A percentile compares a stretch with the other conserved stretches of the same genome.
These are phyloP conservation scores for Pilaira anomala DNA, from an alignment of 192 early-diverging fungal genomes.

Conservation along the genomic window DNA sequence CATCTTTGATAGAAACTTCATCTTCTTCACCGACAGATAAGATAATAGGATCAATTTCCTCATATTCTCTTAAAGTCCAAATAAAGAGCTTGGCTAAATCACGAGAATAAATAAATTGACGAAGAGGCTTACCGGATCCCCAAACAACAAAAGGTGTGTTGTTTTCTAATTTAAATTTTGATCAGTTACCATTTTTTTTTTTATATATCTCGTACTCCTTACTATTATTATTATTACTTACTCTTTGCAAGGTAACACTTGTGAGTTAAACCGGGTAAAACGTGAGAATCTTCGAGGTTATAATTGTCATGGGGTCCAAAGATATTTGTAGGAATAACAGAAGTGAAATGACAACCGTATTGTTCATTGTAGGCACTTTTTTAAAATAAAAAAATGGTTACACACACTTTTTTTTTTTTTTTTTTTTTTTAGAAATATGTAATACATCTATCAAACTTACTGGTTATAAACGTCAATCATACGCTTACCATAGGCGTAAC, in stretches of 20 bases:
- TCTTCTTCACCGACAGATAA: slow-evolving; percentile 74
- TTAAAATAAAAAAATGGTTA: slow-evolving; percentile 4
- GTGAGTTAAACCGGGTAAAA: slow-evolving; percentile 76
- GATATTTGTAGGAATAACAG: slow-evolving; percentile 79
- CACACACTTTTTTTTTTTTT: not conserved
- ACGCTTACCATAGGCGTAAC: slow-evolving; percentile 79
- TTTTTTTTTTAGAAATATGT: too few relatives aligned
- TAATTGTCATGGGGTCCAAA: slow-evolving; percentile 83
- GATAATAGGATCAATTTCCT: slow-evolving; percentile 77
- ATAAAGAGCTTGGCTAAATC: slow-evolving; percentile 79
- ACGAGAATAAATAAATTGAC: slow-evolving; percentile 81
- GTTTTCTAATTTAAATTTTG: slow-evolving; percentile 45
- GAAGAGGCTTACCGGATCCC: slow-evolving; percentile 73
- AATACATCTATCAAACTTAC: slow-evolving; percentile 50
- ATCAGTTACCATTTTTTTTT: slow-evolving; percentile 15
- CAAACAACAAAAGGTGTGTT: slow-evolving; percentile 69
- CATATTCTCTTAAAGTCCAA: slow-evolving; percentile 78
- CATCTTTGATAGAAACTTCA: slow-evolving; percentile 75
- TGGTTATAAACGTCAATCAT: slow-evolving; percentile 82
- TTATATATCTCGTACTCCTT: not conserved
- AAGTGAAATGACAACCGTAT: slow-evolving; percentile 76
- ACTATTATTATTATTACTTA: slow-evolving; percentile 28
- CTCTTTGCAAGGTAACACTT: slow-evolving; percentile 80
- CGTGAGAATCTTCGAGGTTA: slow-evolving; percentile 74
- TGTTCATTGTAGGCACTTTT: slow-evolving; percentile 72